Base-by-base conservation (phyloP, 352 stramenopile genomes). In the Aphanomyces astaci region DNA sequence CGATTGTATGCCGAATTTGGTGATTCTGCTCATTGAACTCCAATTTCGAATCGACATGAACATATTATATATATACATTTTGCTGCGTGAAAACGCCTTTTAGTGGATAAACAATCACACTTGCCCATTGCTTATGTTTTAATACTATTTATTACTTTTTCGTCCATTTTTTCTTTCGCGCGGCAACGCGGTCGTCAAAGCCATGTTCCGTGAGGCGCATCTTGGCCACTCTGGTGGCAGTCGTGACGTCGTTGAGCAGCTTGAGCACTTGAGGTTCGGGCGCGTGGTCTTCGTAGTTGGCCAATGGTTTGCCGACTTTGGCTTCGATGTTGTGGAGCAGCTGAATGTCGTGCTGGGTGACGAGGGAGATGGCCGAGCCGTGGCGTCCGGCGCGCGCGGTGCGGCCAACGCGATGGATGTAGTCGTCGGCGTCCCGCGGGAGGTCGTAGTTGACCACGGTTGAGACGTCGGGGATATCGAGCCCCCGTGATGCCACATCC, bases 391-490 rank as follows among this genome's bases (percentile, higher is more conserved):
- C 94, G 75, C 96, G 87, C 10, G 94, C 95, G 1, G 96, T 99
- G 72, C 97, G 86, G 55, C 97, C 96, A 32, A 99, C 94, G 31
- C 97, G 89, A 75, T 99, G 97, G 40, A 99, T 94, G 75, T 99
- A 99, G 74, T 98, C 95, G 45, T 97, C 88, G n/a, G 94, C 75
- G 59, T 93, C 90, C 28, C 90, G 83, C 3, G 97, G 97, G 24
- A 99, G 69, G 75, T 99, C 97, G 40, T 95, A 98, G 76, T 99
- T 99, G 46, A 99, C 78, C 24, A 99, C 97, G 2, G 99, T 76
- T 73, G 98, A 95, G 11, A 97, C 91, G 63, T 95, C 81, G 0
- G 95, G 96, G 54, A 99, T 98, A 72, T 99, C 97, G 19, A 99
- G 76, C 25, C 97, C 97, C 60, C 97, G 84, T 72, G 83, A 96